Evolutionary conservation across 257 asterid genomes (phyloP), one percentile per base, ranked within the genome.

Genomic region (Nicotiana otophora): DNA sequence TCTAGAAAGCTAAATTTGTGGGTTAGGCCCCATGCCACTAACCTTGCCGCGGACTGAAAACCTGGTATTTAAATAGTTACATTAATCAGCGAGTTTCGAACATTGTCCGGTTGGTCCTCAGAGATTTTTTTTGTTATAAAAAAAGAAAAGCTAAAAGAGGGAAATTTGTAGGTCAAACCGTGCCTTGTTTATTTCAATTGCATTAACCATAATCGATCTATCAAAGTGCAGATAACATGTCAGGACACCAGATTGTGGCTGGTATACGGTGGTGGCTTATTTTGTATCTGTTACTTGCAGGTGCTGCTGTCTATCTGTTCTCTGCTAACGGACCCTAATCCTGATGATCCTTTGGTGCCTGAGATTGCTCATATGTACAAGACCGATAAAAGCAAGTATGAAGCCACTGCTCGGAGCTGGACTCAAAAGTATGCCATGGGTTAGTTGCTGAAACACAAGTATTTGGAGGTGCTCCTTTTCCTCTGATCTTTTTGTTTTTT

Each of bases 391-490:
- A 69, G 83, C 86, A 87, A 87, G 87, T 87, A 87, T 1, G 90
- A 87, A 77, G 84, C 88, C 30, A 87, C 90, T 62, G 90, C 90
- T 72, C 84, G 90, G 63, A 85, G 90, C 90, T 87, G 90, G 90
- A 87, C 90, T 82, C 88, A 87, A 74, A 87, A 87, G 82, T 85
- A 87, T 23, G 88, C 90, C 55, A 87, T 87, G 90, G 88, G 90
- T 60, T 87, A 83, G 83, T 54, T 51, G 58, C 74, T 66, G 66
- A 23, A 16, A 46, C 61, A n/a, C 28, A 42, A 42, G 26, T 82
- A 74, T 70, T n/a, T n/a, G 20, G 82, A 36, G 63, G 72, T 64
- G 66, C 51, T 77, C 82, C 79, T 81, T 83, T 57, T 60, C 60
- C 36, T 46, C 54, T 36, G 75, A 28, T 28, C 30, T 28, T 28